These are phyloP conservation scores for Scorias spongiosa DNA, from an alignment of 2,329 filamentous ascomycete species.

Conservation along the genomic window DNA sequence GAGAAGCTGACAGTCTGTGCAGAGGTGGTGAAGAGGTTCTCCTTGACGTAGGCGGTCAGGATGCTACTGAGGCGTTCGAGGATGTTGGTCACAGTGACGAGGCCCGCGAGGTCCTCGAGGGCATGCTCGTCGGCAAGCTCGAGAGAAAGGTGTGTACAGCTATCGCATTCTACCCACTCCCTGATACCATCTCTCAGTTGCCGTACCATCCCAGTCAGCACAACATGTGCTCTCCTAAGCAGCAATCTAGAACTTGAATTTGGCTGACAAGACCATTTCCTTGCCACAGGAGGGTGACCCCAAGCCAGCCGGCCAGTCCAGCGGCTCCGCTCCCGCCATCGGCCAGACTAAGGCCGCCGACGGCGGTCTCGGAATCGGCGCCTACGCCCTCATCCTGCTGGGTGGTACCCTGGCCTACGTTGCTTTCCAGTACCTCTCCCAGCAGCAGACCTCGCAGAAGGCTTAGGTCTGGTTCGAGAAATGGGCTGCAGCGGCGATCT, in stretches of 20 bases:
- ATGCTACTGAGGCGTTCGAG: slow-evolving; percentile 95
- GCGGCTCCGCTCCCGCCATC: slow-evolving; percentile 35
- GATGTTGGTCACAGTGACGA: slow-evolving; percentile 99
- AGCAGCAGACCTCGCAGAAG: not conserved
- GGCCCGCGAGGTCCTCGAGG: slow-evolving; percentile 81
- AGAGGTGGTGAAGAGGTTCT: slow-evolving; percentile 98
- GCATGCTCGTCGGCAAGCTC: slow-evolving; percentile 57
- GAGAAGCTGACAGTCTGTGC: slow-evolving; percentile 4
- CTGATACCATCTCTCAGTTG: not conserved
- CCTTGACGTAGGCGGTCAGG: slow-evolving; percentile 88
- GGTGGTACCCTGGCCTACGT: slow-evolving; percentile 65
- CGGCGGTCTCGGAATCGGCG: slow-evolving; percentile 52
- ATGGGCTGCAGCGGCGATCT: no score
- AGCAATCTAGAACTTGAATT: no score
- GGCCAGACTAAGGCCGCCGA: slow-evolving; percentile 27
- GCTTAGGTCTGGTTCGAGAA: no score
- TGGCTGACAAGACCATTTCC: not conserved
- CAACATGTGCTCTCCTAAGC: not conserved
- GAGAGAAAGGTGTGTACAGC: slow-evolving; percentile 33
- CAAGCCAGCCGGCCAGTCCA: slow-evolving; percentile 44
- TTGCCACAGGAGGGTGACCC: slow-evolving; percentile 57
- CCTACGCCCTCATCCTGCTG: slow-evolving; percentile 68
- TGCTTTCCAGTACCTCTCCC: slow-evolving; percentile 65
- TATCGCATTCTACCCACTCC: slow-evolving; percentile 46
- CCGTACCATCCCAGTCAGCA: not conserved